A percentile compares a stretch with the other conserved stretches of the same genome.
Evolutionary conservation across 257 asterid genomes (phyloP).

Genomic region (Fraxinus anomala): DNA sequence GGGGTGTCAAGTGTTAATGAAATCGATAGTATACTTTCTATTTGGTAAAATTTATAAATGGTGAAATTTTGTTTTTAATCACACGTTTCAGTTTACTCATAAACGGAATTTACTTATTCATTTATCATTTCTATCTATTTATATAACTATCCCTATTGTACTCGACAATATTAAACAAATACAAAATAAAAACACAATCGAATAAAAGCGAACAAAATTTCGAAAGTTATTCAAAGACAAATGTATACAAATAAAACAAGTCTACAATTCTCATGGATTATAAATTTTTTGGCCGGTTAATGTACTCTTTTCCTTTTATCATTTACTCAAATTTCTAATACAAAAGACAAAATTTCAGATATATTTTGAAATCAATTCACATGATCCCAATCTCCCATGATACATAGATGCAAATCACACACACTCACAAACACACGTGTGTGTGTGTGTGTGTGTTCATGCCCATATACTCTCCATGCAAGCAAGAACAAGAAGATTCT

Average conservation of each 20-base stretch:
- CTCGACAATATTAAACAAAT: no score
- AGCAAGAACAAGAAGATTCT: neutral
- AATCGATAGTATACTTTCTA: neutral
- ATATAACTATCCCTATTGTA: no score
- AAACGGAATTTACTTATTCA: no score
- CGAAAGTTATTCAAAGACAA: neutral
- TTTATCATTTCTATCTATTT: no score
- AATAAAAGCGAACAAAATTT: neutral
- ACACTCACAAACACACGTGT: conserved; percentile 33
- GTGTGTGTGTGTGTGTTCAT: conserved; percentile 18
- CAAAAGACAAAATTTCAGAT: conserved; percentile 44
- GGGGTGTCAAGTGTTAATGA: neutral
- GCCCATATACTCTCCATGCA: conserved; percentile 11
- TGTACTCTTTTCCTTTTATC: conserved; percentile 25
- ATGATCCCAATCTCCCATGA: conserved; percentile 33
- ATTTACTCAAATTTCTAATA: conserved; percentile 36
- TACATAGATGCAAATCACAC: conserved; percentile 3
- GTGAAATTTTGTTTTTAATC: no score
- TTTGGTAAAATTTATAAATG: no score
- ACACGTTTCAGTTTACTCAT: no score
- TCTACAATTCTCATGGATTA: neutral
- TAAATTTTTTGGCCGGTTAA: conserved; percentile 26
- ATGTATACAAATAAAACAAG: neutral
- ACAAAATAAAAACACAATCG: neutral
- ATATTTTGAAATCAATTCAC: conserved; percentile 40